A percentile compares a stretch with the other conserved stretches of the same genome.
Evolutionary conservation across 2,329 filamentous ascomycete genomes (phyloP).

Genomic region (Ciborinia camelliae): DNA sequence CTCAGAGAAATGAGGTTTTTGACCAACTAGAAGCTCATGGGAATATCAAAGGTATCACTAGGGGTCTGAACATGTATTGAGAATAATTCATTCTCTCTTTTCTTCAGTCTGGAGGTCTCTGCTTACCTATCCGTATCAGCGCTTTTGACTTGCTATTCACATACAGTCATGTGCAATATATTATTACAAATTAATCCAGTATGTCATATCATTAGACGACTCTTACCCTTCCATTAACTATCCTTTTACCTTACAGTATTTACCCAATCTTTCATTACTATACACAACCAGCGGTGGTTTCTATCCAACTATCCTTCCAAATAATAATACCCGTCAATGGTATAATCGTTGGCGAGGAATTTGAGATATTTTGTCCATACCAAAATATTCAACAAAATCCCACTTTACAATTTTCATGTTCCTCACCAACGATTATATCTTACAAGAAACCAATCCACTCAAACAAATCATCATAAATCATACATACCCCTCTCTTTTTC

Average conservation of each 20-base stretch:
- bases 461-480: neutral
- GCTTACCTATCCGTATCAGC: neutral
- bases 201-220: neutral
- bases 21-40: neutral
- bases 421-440: too few species aligned
- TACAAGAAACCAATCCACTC: neutral
- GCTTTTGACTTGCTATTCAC: neutral
- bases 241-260: neutral
- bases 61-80: neutral
- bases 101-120: neutral
- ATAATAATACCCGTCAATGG: too few species aligned
- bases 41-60: neutral
- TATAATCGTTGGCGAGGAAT: too few species aligned
- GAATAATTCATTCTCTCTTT: neutral
- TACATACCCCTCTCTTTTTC: neutral
- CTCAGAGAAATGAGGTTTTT: too few species aligned
- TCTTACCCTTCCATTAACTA: neutral
- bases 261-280: neutral
- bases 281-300: neutral
- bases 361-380: too few species aligned
- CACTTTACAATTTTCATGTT: too few species aligned
- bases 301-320: neutral
- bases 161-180: neutral
- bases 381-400: too few species aligned
- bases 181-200: neutral